Base-by-base conservation (phyloP, 2,329 filamentous ascomycete species). In the Penicillium paneum region DNA sequence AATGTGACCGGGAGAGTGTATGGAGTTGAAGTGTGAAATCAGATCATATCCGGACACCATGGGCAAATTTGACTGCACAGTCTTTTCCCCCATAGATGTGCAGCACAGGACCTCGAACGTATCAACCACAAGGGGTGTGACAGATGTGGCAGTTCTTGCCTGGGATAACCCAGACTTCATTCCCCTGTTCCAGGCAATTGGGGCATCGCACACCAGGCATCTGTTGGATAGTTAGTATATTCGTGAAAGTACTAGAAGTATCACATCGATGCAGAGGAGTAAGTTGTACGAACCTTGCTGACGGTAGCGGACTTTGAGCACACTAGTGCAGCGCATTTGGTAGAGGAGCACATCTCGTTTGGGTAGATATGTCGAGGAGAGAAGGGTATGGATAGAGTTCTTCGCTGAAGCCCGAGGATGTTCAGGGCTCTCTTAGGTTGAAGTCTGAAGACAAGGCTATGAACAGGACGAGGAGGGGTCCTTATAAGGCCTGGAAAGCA, bases 141-240 rank as follows among this genome's bases (percentile, higher is more conserved):
- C 75, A 77, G 38, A 72, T 62, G 59, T 76, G 75, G 55, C 75
- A 78, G 57, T 71, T 68, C 55, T 76, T 77, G n/a, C 75, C 75
- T 6, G 75, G 75, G 51, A 77, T 77, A 3, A 78, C 75, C 75
- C 75, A 78, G 24, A 69, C 65, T 59, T 76, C 74, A 49, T 71
- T 62, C 24, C 74, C 73, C 7, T 67, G 52, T 3, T 55, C 56
- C 46, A 62, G 52, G 53, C 75, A 78, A 17, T 59, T 72, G 29
- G 74, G 74, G 54, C 75, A 78, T 29, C 69, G 68, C 19, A 75
- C 69, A 56, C 75, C 75, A n/a, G 74, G 73, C 75, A 78, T 76
- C 74, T 77, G 3, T 11, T 8, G 11, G 5, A 24, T 5, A 15
- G 10, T 54, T 12, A 54, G 46, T n/a, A 56, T 29, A 15, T 28